phyloP scores from a whole-genome alignment of 192 early-diverging fungal genomes.

The Diversispora epigaea region DNA sequence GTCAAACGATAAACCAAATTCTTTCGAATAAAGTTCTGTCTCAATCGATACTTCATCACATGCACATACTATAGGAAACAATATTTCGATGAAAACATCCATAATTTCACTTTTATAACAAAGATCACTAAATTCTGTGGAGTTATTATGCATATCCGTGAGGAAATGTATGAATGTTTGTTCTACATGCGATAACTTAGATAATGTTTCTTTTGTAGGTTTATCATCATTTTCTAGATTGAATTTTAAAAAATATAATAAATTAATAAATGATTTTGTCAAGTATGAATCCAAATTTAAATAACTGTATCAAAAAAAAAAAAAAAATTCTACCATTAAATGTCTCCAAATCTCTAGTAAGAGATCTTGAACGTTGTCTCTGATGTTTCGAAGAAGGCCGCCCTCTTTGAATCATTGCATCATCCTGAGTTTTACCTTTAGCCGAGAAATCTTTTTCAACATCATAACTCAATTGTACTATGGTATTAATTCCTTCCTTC shows the following conservation, averaged over 20 bases:
- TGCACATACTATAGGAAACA: conserved; percentile 57
- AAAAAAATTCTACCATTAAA: conserved; percentile 2
- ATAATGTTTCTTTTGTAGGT: conserved; percentile 32
- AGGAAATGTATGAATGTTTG: conserved; percentile 51
- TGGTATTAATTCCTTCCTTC: conserved; percentile 43
- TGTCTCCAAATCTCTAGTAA: not conserved
- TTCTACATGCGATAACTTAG: conserved; percentile 42
- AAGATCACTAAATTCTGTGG: conserved; percentile 52
- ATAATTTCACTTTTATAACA: conserved; percentile 51
- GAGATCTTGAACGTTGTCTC: conserved; percentile 8
- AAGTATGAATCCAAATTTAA: not conserved
- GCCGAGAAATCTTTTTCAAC: not conserved
- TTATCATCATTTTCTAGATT: not conserved
- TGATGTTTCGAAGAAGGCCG: not conserved
- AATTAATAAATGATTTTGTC: not conserved
- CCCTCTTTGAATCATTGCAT: conserved; percentile 17
- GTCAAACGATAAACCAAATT: conserved; percentile 36
- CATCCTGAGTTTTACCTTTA: conserved; percentile 13
- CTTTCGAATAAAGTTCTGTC: conserved; percentile 49
- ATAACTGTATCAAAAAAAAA: not conserved
- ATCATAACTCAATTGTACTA: conserved; percentile 30
- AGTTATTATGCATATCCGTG: conserved; percentile 47
- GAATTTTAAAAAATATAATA: not conserved
- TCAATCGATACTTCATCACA: conserved; percentile 45
- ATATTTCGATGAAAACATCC: conserved; percentile 50